phyloP scores from a whole-genome alignment of 768 basidiomycete genomes.

The Boletellus emodensis region DNA sequence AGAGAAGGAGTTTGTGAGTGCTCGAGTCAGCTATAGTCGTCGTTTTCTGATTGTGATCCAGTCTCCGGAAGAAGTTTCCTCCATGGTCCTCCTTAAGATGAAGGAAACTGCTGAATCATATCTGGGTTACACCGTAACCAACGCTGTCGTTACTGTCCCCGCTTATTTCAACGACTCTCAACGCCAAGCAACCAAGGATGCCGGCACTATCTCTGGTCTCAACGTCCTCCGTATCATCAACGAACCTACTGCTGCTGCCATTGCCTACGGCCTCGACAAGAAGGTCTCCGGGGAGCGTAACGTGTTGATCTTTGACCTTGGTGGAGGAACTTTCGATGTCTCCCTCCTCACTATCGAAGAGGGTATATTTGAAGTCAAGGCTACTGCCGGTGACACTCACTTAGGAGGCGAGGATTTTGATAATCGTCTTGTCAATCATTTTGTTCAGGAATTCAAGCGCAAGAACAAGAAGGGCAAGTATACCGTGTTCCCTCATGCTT shows the following conservation, averaged over 20 bases:
- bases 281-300: constrained; percentile 87
- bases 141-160: constrained; percentile 95
- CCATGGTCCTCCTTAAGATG: constrained; percentile 98
- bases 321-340: constrained; percentile 98
- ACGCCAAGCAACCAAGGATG: constrained; percentile 97
- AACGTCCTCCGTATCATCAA: constrained; percentile 99
- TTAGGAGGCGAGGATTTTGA: constrained; percentile 99
- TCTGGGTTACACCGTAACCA: constrained; percentile 75
- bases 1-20: constrained; percentile 84
- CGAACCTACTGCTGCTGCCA: constrained; percentile 97
- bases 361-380: constrained; percentile 98
- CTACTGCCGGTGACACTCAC: constrained; percentile 97
- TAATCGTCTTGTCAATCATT: constrained; percentile 96
- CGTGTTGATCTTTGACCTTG: constrained; percentile 97
- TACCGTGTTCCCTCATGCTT: background rate
- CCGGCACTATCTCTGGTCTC: constrained; percentile 89
- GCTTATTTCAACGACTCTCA: constrained; percentile 99
- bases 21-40: background rate
- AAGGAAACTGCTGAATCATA: constrained; percentile 98
- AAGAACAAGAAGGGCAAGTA: constrained; percentile 89
- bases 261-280: constrained; percentile 98
- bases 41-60: constrained; percentile 31
- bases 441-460: constrained; percentile 94
- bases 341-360: constrained; percentile 95
- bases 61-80: constrained; percentile 96